Conservation (phyloP, 495 filamentous ascomycete species). For the Aspergillus baeticus region DNA sequence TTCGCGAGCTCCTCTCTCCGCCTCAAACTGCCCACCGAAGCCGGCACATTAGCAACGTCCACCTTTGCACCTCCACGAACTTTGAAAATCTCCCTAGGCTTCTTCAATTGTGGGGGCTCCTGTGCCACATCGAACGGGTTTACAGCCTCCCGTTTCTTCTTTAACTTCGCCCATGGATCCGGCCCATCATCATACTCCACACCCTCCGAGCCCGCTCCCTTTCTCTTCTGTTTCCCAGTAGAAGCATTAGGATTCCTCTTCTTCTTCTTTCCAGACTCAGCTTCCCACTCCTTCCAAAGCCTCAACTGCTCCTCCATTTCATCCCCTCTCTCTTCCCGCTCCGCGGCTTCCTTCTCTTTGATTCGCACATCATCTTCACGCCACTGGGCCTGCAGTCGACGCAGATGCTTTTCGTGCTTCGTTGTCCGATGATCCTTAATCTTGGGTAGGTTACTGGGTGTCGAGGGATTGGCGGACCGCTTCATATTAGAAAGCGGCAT, state of each 20-base stretch:
- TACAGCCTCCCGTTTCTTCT: conserved; percentile 39
- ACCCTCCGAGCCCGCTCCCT: conserved; percentile 38
- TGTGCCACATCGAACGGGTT: conserved; percentile 75
- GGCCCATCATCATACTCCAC: conserved; percentile 50
- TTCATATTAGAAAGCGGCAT: conserved; percentile 70
- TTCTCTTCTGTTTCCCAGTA: conserved; percentile 39
- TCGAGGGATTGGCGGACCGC: conserved; percentile 24
- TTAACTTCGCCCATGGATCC: conserved; percentile 81
- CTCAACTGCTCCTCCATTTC: conserved; percentile 50
- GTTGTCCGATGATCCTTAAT: conserved; percentile 61
- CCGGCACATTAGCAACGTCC: conserved; percentile 72
- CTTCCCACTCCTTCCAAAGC: conserved; percentile 50
- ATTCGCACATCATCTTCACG: conserved; percentile 67
- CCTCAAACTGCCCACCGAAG: conserved; percentile 73
- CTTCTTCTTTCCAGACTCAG: conserved; percentile 52
- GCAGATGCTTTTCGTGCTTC: conserved; percentile 80
- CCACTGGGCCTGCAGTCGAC: conserved; percentile 79
- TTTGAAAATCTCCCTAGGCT: conserved; percentile 68
- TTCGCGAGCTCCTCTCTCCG: conserved; percentile 77
- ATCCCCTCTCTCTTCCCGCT: conserved; percentile 56
- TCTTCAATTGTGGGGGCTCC: conserved; percentile 75
- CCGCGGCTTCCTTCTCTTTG: conserved; percentile 64
- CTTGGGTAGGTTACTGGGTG: conserved; percentile 31
- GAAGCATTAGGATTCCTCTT: conserved; percentile 32
- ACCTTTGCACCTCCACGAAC: conserved; percentile 65